A percentile compares a stretch with the other conserved stretches of the same genome.
Conservation (phyloP, 306 rosid genomes). For the Coriaria nepalensis region DNA sequence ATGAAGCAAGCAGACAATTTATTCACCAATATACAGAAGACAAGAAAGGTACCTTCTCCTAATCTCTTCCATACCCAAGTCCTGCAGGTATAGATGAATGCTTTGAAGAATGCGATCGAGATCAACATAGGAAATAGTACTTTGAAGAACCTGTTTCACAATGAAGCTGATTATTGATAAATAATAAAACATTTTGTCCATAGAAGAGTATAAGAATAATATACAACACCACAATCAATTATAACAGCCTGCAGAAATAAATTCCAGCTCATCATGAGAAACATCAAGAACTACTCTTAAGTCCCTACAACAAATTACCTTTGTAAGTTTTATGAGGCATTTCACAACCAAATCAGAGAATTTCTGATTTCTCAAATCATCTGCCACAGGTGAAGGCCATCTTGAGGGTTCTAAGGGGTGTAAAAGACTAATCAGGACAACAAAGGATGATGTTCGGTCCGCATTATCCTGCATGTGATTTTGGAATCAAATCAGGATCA, state of each 20-base stretch:
- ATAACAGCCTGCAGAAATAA: too few relatives aligned
- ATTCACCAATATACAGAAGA: not conserved
- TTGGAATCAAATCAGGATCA: too few relatives aligned
- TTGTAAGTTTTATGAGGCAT: conserved; percentile 96
- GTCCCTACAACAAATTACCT: conserved; percentile 27
- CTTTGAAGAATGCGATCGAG: conserved; percentile 94
- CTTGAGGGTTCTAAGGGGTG: conserved; percentile 93
- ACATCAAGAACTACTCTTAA: not conserved
- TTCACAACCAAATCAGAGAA: conserved; percentile 94
- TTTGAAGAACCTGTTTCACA: conserved; percentile 79
- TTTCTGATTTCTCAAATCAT: conserved; percentile 90
- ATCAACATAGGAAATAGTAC: conserved; percentile 89
- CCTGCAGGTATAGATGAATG: conserved; percentile 92
- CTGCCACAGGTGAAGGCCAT: conserved; percentile 83
- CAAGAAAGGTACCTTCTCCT: conserved; percentile 62
- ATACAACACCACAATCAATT: not conserved
- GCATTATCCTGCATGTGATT: conserved; percentile 76
- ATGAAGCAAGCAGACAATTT: not conserved
- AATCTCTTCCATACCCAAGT: conserved; percentile 99
- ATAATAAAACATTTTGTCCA: not conserved
- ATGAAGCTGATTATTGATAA: conserved; percentile 9
- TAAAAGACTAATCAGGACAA: conserved; percentile 76
- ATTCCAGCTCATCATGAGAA: not conserved
- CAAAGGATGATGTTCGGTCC: conserved; percentile 91
- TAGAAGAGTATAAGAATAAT: not conserved